Percentiles rank a stretch among this genome's conserved stretches.
These are phyloP conservation scores for Verticillium nubilum DNA, from an alignment of 2,329 filamentous ascomycete genomes.

Conservation along the genomic window DNA sequence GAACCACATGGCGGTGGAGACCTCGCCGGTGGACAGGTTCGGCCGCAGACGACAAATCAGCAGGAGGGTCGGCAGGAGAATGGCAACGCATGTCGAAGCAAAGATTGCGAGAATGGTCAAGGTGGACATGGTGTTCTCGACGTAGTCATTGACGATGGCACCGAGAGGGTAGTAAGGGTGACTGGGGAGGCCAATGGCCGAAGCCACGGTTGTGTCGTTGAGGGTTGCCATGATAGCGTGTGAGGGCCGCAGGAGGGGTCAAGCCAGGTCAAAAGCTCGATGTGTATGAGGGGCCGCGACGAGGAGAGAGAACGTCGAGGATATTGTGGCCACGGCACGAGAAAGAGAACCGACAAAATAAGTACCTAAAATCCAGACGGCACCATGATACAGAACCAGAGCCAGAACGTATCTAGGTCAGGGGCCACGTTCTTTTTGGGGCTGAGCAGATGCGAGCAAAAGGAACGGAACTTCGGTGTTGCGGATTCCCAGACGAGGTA, in stretches of 20 bases:
- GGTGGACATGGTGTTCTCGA: slow-evolving; percentile 59
- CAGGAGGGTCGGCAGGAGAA: slow-evolving; percentile 53
- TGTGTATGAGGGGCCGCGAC: no score
- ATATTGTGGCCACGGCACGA: background rate
- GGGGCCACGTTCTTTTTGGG: background rate
- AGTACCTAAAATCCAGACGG: no score
- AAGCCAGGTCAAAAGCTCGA: no score
- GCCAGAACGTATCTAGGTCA: no score
- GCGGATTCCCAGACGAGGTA: background rate
- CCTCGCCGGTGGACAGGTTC: slow-evolving; percentile 46
- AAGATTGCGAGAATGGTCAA: slow-evolving; percentile 56
- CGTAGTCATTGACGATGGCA: slow-evolving; percentile 55
- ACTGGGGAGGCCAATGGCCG: slow-evolving; percentile 1
- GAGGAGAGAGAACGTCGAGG: background rate
- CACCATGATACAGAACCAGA: no score
- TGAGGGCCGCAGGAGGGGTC: no score
- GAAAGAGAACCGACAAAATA: background rate
- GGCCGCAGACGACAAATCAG: slow-evolving; percentile 48
- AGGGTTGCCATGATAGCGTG: background rate
- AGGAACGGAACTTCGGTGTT: background rate
- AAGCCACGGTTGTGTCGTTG: background rate
- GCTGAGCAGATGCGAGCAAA: background rate
- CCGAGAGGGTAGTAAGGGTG: slow-evolving; percentile 71
- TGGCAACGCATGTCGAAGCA: slow-evolving; percentile 44
- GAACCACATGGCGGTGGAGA: slow-evolving; percentile 67